Conservation (phyloP, 495 filamentous ascomycete genomes). For the Daldinia vernicosa region DNA sequence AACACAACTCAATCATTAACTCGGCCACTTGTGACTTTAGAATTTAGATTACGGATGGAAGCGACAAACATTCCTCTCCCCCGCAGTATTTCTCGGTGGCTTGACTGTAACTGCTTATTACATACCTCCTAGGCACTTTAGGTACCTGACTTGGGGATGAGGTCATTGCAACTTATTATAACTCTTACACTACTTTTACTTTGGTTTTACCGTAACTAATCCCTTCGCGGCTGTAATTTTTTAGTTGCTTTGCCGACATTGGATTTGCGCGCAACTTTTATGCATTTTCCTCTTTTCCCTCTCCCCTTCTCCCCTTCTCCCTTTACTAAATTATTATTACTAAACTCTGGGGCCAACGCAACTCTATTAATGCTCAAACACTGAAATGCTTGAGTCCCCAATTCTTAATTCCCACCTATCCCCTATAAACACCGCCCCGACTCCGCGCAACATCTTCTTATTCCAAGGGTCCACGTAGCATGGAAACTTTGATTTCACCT, state of each 20-base stretch:
- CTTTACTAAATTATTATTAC: neutral
- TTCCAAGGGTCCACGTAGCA: slow-evolving; percentile 23
- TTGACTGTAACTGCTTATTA: neutral
- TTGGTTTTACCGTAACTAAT: neutral
- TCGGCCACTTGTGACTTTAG: neutral
- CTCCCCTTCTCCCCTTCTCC: neutral
- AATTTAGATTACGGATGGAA: neutral
- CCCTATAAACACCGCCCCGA: neutral
- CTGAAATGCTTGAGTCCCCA: neutral
- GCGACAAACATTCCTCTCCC: neutral
- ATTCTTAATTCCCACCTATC: slow-evolving; percentile 10
- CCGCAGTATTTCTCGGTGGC: neutral
- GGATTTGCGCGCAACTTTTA: slow-evolving; percentile 6
- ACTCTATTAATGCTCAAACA: neutral
- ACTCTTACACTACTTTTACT: neutral
- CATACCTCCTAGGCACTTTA: slow-evolving; percentile 5
- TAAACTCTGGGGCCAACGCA: neutral
- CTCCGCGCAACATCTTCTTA: slow-evolving; percentile 1
- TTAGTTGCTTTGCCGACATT: slow-evolving; percentile 27
- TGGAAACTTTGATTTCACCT: slow-evolving; percentile 34
- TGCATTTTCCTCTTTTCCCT: neutral
- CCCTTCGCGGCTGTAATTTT: slow-evolving; percentile 30
- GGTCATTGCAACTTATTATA: slow-evolving; percentile 34
- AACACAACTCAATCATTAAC: neutral
- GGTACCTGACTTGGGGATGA: slow-evolving; percentile 24